Evolutionary conservation across 202 grass and related monocot genomes (phyloP), one percentile per base, ranked within the genome.

Genomic region (Elaeis oleifera): DNA sequence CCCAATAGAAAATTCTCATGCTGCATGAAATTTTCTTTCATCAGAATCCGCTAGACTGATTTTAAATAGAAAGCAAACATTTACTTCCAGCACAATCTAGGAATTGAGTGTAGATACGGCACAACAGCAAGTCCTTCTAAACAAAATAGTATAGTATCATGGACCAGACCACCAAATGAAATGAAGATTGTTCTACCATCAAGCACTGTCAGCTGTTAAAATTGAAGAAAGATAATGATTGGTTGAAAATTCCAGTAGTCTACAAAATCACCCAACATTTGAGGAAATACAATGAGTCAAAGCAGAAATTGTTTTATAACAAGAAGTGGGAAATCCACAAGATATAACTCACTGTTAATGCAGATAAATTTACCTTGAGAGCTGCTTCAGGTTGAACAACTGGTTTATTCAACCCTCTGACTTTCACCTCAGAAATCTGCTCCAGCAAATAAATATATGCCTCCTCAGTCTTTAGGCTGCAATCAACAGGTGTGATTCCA

Each of bases 351-450:
- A 44, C 18, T 16, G 18, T 22, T 24, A 22, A 18, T 56, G 6
- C 27, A 23, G n/a, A 60, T n/a, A 54, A 63, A 15, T 56, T 64
- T 85, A 96, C 91, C 91, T 90, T 90, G 65, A 85, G 71, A 65
- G 87, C 82, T 53, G 70, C 64, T 54, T 96, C 87, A 58, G 91
- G 71, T 74, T 73, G 67, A 85, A 96, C 61, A 64, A 85, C 64
- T 16, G 79, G 81, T 74, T 61, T 79, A 51, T 65, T 85, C 54
- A 85, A 72, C 21, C 76, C 79, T 70, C 62, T 71, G 53, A 71
- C 51, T 87, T 96, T 88, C 56, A 83, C 53, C 1, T 73, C 78
- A 79, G 87, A 96, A 61, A 96, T 83, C 39, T 96, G 87, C 51
- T 79, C 61, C 71, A 76, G 73, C 49, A 96, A 69, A 74, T 85